Percentiles rank a stretch among this genome's conserved stretches.
phyloP scores from a whole-genome alignment of 2,329 filamentous ascomycete genomes.

The Alternaria burnsii region DNA sequence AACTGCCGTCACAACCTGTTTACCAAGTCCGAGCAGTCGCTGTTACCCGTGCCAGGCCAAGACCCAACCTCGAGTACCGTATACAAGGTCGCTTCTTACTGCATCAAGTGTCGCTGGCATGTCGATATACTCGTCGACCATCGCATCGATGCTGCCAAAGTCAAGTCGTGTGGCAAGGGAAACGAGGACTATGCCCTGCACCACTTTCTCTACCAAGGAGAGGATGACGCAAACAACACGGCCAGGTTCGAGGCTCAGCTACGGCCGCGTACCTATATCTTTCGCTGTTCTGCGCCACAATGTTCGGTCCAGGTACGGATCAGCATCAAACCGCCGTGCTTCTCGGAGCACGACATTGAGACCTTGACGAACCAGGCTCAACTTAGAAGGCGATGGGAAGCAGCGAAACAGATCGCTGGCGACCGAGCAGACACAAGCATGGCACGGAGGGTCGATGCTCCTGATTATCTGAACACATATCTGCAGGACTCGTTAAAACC shows the following conservation, averaged over 20 bases:
- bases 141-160: conserved; percentile 49
- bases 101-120: conserved; percentile 69
- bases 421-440: conserved; percentile 62
- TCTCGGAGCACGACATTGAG: conserved; percentile 58
- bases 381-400: conserved; percentile 63
- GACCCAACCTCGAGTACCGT: conserved; percentile 51
- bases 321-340: conserved; percentile 60
- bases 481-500: conserved; percentile 65
- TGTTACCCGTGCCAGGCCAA: conserved; percentile 55
- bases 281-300: conserved; percentile 66
- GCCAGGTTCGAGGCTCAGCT: conserved; percentile 28
- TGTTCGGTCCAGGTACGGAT: conserved; percentile 66
- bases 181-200: conserved; percentile 65
- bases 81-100: conserved; percentile 68
- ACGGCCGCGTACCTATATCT: conserved; percentile 50
- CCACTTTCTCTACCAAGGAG: conserved; percentile 59
- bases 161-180: conserved; percentile 53
- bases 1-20: conserved; percentile 69
- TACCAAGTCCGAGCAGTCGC: conserved; percentile 64
- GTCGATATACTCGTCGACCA: conserved; percentile 66
- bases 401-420: conserved; percentile 60
- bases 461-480: conserved; percentile 67
- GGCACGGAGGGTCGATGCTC: conserved; percentile 62
- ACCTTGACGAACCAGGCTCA: conserved; percentile 63
- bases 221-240: conserved; percentile 20